phyloP scores from a whole-genome alignment of 2,329 filamentous ascomycete genomes.

The Colletotrichum sublineola region DNA sequence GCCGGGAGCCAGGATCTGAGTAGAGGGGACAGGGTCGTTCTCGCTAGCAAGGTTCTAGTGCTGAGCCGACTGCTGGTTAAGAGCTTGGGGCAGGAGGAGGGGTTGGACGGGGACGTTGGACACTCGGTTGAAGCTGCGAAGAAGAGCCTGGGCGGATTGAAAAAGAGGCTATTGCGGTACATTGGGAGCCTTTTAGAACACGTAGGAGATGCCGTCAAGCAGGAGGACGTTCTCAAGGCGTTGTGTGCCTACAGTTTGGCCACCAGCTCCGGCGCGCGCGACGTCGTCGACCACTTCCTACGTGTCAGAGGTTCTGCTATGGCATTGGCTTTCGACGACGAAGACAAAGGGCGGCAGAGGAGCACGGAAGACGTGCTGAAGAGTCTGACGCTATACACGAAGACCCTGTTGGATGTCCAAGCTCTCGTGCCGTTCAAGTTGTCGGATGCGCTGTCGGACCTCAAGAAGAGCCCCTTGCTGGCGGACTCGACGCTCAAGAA shows the following conservation, averaged over 20 bases:
- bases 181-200: conserved; percentile 78
- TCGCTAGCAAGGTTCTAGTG: conserved; percentile 79
- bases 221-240: conserved; percentile 74
- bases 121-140: conserved; percentile 70
- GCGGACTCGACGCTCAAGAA: conserved; percentile 76
- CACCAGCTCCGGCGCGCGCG: conserved; percentile 82
- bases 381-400: conserved; percentile 79
- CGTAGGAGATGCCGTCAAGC: conserved; percentile 65
- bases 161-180: conserved; percentile 73
- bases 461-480: conserved; percentile 80
- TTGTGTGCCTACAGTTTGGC: conserved; percentile 86
- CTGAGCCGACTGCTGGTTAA: conserved; percentile 82
- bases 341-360: conserved; percentile 57
- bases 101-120: conserved; percentile 50
- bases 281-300: conserved; percentile 84
- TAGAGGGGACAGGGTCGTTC: conserved; percentile 65
- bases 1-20: conserved; percentile 48
- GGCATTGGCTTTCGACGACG: conserved; percentile 68
- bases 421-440: conserved; percentile 80
- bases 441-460: conserved; percentile 73
- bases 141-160: conserved; percentile 72
- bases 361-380: conserved; percentile 67
- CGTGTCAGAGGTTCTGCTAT: conserved; percentile 79
- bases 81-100: conserved; percentile 69
- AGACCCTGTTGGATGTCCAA: conserved; percentile 83